These are phyloP conservation scores for Volvox reticuliferus DNA, from an alignment of 139 green algal species.

Conservation along the genomic window DNA sequence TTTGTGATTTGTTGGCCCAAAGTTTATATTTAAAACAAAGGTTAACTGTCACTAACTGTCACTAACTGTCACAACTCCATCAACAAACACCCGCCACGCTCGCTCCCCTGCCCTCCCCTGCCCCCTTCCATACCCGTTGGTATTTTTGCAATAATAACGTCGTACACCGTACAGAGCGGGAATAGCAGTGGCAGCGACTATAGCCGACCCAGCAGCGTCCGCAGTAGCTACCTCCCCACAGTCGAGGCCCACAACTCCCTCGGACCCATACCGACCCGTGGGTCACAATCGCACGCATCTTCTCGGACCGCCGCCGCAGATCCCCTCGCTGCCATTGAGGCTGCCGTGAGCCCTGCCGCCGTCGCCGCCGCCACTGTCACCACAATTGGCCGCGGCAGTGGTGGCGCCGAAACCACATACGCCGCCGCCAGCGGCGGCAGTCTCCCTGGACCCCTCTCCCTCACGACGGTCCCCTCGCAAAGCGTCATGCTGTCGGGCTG, in stretches of 20 bases:
- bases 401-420: neutral
- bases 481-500: neutral
- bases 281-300: neutral
- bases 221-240: constrained; percentile 28
- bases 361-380: neutral
- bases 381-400: neutral
- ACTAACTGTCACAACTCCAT: too few species aligned
- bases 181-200: constrained; percentile 7
- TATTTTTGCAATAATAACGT: too few species aligned
- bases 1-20: too few species aligned
- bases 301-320: neutral
- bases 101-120: too few species aligned
- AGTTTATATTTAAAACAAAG: too few species aligned
- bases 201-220: constrained; percentile 29
- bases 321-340: too few species aligned
- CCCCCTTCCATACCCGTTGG: too few species aligned
- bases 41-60: too few species aligned
- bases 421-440: neutral
- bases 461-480: neutral
- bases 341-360: neutral
- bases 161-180: neutral
- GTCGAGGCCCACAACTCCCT: constrained; percentile 19
- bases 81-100: too few species aligned
- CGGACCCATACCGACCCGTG: neutral
- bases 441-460: neutral